Evolutionary conservation across 2,329 filamentous ascomycete species (phyloP), one percentile per base, ranked within the genome.

Genomic region (Blastomyces emzantsi): DNA sequence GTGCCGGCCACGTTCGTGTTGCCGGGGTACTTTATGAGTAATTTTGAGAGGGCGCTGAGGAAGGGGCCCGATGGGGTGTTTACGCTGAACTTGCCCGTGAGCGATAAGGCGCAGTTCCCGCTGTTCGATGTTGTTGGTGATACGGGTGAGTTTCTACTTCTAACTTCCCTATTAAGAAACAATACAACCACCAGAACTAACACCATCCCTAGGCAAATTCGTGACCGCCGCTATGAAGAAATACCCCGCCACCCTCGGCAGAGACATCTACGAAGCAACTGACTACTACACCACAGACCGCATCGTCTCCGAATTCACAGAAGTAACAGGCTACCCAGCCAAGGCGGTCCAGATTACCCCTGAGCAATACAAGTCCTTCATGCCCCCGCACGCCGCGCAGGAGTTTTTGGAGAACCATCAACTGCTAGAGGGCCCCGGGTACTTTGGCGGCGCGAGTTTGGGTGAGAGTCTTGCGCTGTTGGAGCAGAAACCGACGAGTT

Each of bases 341-440:
- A 64, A 65, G 6, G 69, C 66, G 17, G 58, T 70, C 1, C 64
- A 67, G 41, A 45, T 73, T 15, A 61, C 67, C 8, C 63, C 66
- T n/a, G 69, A 73, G 17, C 43, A 66, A 19, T 75, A 71, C 61
- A 72, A 70, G 52, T 68, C 67, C 1, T 68, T 69, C 22, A 45
- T 74, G 7, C 69, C 70, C 2, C n/a, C 65, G 1, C 55, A 63
- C 15, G 59, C 69, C 2, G 70, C 76, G 68, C 56, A 81, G 63
- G 83, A 85, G 70, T 63, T 85, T 69, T 72, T 81, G 43, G 79
- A 85, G 71, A 85, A 83, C 65, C 79, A 83, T 71, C 72, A 78
- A 51, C 73, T 85, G 57, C 71, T 85, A 64, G 75, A 79, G 62
- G 76, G 81, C 28, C 80, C 77, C 39, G 82, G 83, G 0, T 85